Evolutionary conservation across 2,329 filamentous ascomycete genomes (phyloP), one percentile per base, ranked within the genome.

Genomic region (Phialocephala subalpina): DNA sequence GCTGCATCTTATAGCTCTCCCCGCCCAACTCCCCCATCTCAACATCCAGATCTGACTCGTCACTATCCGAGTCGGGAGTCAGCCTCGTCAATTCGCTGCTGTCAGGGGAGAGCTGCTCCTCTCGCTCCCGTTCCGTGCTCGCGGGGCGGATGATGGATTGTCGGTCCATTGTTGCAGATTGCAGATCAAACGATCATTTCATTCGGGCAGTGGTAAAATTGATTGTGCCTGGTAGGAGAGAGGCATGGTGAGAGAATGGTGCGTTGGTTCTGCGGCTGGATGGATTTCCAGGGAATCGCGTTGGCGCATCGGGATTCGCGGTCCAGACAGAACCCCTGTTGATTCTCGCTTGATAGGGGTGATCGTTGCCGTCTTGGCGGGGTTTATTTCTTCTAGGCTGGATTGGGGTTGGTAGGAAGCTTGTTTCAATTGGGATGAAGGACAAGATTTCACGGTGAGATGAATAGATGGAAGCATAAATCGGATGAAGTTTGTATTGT

Each of bases 61-160:
- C 70, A 2, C 69, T 72, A 55, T 74, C 73, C 16, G 68, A 70
- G 47, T 73, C 68, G 8, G 74, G 73, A 9, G 74, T 76, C n/a
- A 74, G 64, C 49, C 60, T 45, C 45, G 69, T 70, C 45, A 63
- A 65, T 12, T 60, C 64, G 67, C 70, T 72, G 9, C 73, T 73
- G 53, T 70, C 64, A 12, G 72, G 69, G 42, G 71, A 73, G 45
- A 62, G 55, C 40, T 69, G 67, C 25, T 22, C 25, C 27, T 12
- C 11, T 5, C 18, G 12, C 47, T 18, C 27, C 1, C 12, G 7
- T 8, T 18, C 25, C 22, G 9, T 22, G 3, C 11, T 33, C 14
- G 49, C 9, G 22, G 16, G 45, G 40, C 8, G 11, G 40, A n/a
- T 16, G 40, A 42, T 42, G 40, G 40, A 42, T 18, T 42, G 16